These are phyloP conservation scores for Ogataea kodamae DNA, from an alignment of 805 yeast genomes.

Conservation along the genomic window DNA sequence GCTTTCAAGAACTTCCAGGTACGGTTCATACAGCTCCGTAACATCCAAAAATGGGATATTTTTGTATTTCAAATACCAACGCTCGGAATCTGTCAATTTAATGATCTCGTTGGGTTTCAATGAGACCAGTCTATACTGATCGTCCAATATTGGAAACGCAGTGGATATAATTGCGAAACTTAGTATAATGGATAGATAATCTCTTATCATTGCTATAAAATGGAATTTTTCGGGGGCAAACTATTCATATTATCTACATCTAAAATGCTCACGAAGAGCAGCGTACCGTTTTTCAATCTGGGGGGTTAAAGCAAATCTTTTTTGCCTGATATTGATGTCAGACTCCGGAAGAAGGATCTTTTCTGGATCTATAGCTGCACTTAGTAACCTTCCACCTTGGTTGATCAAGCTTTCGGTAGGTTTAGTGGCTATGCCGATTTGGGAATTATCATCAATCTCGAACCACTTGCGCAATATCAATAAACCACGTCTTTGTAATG, in stretches of 20 bases:
- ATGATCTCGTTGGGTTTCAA: constrained; percentile 7
- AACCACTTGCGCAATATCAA: constrained; percentile 29
- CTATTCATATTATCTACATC: constrained; percentile 1
- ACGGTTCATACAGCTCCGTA: constrained; percentile 23
- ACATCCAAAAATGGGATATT: constrained; percentile 42
- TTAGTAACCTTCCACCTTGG: constrained; percentile 1
- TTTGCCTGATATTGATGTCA: constrained; percentile 1
- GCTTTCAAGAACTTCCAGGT: constrained; percentile 2
- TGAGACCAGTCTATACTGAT: constrained; percentile 9
- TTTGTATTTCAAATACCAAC: constrained; percentile 32
- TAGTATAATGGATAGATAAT: too few species aligned
- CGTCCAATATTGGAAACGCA: constrained; percentile 4
- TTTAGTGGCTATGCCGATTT: too few species aligned
- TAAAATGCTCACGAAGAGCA: constrained; percentile 5
- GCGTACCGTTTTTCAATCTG: constrained; percentile 2
- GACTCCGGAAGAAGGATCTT: constrained; percentile 2
- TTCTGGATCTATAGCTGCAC: background rate
- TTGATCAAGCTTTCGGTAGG: background rate
- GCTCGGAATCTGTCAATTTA: constrained; percentile 35
- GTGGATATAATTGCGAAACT: too few species aligned
- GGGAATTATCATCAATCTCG: too few species aligned
- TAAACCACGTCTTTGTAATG: constrained; percentile 26
- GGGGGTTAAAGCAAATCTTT: constrained; percentile 1
- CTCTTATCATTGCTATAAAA: constrained; percentile 1
- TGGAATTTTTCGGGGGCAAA: constrained; percentile 1